Evolutionary conservation across 2,329 filamentous ascomycete species (phyloP).

Genomic region (Claviceps citrina): DNA sequence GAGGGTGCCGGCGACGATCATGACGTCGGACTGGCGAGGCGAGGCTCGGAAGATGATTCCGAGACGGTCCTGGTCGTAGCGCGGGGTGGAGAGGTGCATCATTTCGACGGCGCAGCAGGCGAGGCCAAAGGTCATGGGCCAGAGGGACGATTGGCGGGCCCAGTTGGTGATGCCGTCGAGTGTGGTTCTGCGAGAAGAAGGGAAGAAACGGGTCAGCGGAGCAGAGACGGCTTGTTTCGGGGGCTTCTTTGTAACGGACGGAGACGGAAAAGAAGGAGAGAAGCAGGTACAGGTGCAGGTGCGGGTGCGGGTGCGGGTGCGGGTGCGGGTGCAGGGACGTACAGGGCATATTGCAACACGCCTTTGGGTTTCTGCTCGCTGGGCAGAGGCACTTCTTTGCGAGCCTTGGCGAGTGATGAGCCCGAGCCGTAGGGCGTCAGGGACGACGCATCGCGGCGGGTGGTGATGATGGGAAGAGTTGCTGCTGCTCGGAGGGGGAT

Average conservation of each 20-base stretch:
- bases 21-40: constrained; percentile 75
- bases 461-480: constrained; percentile 46
- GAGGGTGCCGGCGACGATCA: constrained; percentile 85
- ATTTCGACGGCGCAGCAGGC: constrained; percentile 84
- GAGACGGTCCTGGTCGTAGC: constrained; percentile 77
- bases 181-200: constrained; percentile 42
- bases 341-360: constrained; percentile 74
- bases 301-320: no score
- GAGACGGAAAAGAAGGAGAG: no score
- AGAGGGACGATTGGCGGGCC: constrained; percentile 69
- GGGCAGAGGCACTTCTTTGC: constrained; percentile 58
- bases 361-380: constrained; percentile 71
- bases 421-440: constrained; percentile 38
- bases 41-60: constrained; percentile 86
- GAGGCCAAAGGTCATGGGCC: constrained; percentile 79
- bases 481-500: constrained; percentile 48
- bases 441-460: constrained; percentile 46
- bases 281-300: no score
- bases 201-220: no score
- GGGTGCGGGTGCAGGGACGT: constrained; percentile 25
- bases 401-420: constrained; percentile 36
- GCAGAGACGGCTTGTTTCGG: no score
- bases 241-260: no score
- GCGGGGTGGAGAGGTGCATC: constrained; percentile 80
- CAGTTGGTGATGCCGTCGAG: constrained; percentile 71